Conservation (phyloP, 2,329 filamentous ascomycete genomes). For the Coniochaeta sp. region DNA sequence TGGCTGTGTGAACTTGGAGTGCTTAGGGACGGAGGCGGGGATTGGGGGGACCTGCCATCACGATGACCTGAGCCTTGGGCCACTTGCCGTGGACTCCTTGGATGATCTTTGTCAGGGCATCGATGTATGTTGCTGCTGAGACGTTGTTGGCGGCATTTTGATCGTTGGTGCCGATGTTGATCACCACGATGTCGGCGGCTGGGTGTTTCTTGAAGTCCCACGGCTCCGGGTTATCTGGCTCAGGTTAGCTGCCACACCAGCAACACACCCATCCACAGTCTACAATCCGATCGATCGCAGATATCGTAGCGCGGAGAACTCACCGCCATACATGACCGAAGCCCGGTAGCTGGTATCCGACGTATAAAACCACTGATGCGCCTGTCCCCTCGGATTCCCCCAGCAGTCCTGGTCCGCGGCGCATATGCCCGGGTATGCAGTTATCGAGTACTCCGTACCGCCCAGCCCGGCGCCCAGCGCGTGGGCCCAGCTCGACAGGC, state of each 20-base stretch:
- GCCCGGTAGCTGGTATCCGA: constrained; percentile 45
- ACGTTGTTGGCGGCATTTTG: constrained; percentile 34
- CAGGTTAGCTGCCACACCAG: not conserved
- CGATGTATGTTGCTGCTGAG: constrained; percentile 27
- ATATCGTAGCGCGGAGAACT: too few species aligned
- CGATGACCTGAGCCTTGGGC: constrained; percentile 35
- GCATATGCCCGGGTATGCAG: constrained; percentile 52
- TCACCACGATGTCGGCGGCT: constrained; percentile 35
- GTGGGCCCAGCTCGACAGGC: constrained; percentile 48
- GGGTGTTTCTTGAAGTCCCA: constrained; percentile 36
- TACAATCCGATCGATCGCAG: too few species aligned
- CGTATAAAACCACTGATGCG: constrained; percentile 51
- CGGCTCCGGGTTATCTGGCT: constrained; percentile 30
- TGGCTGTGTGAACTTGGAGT: not conserved
- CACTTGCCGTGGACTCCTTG: constrained; percentile 38
- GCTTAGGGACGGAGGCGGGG: too few species aligned
- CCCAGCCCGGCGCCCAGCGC: constrained; percentile 49
- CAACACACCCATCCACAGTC: too few species aligned
- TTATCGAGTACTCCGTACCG: constrained; percentile 50
- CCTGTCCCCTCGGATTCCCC: constrained; percentile 40
- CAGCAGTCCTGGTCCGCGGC: constrained; percentile 48
- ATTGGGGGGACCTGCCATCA: constrained; percentile 26
- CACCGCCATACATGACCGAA: constrained; percentile 31
- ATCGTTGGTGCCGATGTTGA: constrained; percentile 41
- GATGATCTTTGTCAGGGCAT: constrained; percentile 35